These are phyloP conservation scores for Sugiyamaella japonica DNA, from an alignment of 1,139 yeast genomes.

Conservation along the genomic window DNA sequence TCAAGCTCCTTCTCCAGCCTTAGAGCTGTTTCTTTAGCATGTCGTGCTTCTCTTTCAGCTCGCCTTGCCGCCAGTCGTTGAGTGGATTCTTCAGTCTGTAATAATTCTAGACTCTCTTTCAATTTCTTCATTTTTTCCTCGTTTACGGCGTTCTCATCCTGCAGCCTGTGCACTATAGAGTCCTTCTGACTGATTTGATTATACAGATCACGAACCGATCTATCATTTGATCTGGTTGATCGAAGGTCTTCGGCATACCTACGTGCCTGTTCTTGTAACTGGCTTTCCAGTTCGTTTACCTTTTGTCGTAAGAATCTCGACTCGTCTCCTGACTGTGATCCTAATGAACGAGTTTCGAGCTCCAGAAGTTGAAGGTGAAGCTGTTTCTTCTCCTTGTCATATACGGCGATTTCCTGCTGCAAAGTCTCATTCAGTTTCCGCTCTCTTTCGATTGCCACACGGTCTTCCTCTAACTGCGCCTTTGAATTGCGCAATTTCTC, in stretches of 20 bases:
- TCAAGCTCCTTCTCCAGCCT: constrained; percentile 64
- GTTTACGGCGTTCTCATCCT: constrained; percentile 38
- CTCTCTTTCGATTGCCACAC: constrained; percentile 33
- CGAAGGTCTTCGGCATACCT: constrained; percentile 40
- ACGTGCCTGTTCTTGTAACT: constrained; percentile 41
- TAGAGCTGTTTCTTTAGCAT: constrained; percentile 54
- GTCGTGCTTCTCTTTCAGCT: constrained; percentile 51
- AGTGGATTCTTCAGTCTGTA: constrained; percentile 49
- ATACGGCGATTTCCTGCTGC: constrained; percentile 27
- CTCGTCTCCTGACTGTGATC: constrained; percentile 29
- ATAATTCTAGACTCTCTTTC: constrained; percentile 42
- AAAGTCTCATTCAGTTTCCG: constrained; percentile 34
- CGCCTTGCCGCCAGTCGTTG: constrained; percentile 47
- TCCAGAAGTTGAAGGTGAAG: constrained; percentile 38
- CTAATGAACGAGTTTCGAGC: constrained; percentile 37
- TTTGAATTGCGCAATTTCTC: constrained; percentile 28
- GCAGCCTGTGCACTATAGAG: constrained; percentile 32
- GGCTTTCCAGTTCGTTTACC: constrained; percentile 41
- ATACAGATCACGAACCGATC: constrained; percentile 37
- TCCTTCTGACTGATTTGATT: constrained; percentile 34
- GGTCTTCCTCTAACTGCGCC: constrained; percentile 28
- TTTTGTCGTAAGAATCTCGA: constrained; percentile 33
- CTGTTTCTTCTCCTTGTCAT: constrained; percentile 38
- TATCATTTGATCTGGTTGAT: constrained; percentile 36
- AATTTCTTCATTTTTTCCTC: constrained; percentile 44